phyloP scores from a whole-genome alignment of 2,329 filamentous ascomycete species.

The Calonectria naviculata region DNA sequence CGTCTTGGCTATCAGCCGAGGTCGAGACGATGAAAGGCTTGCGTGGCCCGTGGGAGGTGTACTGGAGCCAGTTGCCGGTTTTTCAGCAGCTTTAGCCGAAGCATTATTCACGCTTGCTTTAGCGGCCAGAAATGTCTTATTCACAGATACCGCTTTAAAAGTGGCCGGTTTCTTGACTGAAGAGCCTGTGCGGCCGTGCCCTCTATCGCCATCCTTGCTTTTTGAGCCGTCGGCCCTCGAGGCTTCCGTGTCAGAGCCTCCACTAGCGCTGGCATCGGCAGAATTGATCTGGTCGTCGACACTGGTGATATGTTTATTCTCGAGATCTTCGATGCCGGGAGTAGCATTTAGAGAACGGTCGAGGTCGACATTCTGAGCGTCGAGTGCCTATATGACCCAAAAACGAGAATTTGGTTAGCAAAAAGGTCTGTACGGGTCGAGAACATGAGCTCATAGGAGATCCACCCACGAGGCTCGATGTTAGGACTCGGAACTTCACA shows the following conservation, averaged over 20 bases:
- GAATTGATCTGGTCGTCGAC: conserved; percentile 71
- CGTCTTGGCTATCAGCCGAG: conserved; percentile 81
- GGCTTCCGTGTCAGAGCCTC: conserved; percentile 81
- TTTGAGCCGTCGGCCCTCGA: conserved; percentile 68
- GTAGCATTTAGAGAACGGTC: conserved; percentile 62
- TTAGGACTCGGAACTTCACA: background rate
- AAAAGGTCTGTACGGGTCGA: conserved; percentile 10
- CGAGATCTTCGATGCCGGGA: conserved; percentile 60
- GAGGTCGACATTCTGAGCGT: conserved; percentile 60
- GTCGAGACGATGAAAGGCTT: conserved; percentile 66
- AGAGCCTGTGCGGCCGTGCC: conserved; percentile 68
- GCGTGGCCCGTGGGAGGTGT: conserved; percentile 59
- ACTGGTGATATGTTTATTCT: conserved; percentile 67
- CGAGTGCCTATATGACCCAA: conserved; percentile 42
- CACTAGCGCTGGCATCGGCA: conserved; percentile 76
- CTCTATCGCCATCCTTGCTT: conserved; percentile 66
- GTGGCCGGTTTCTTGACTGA: conserved; percentile 78
- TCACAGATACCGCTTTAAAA: conserved; percentile 89
- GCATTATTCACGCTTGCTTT: conserved; percentile 64
- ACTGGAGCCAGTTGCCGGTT: conserved; percentile 58
- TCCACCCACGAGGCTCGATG: background rate
- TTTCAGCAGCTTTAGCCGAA: conserved; percentile 62
- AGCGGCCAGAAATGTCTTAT: conserved; percentile 83
- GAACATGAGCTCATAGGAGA: conserved; percentile 4
- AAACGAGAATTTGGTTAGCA: conserved; percentile 26